These are phyloP conservation scores for Penicillium turbatum DNA, from an alignment of 495 filamentous ascomycete species.

Conservation along the genomic window DNA sequence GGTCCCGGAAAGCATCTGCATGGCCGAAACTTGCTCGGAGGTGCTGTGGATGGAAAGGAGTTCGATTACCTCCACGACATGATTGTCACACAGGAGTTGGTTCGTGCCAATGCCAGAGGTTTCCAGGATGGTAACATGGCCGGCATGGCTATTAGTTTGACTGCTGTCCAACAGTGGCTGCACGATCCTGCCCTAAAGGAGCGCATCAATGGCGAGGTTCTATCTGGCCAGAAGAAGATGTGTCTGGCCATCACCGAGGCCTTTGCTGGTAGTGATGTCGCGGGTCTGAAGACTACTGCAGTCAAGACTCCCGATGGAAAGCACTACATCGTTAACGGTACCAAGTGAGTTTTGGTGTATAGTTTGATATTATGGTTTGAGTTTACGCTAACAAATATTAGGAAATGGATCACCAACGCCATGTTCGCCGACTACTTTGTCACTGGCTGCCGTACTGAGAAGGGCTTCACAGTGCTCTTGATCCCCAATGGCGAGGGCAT, in stretches of 20 bases:
- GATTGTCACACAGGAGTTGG: conserved; percentile 69
- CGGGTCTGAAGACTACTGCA: conserved; percentile 75
- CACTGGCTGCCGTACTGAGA: conserved; percentile 73
- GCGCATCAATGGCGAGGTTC: conserved; percentile 63
- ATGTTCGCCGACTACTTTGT: conserved; percentile 83
- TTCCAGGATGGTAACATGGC: conserved; percentile 61
- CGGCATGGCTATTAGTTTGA: conserved; percentile 80
- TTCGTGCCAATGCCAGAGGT: conserved; percentile 64
- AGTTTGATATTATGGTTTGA: neutral
- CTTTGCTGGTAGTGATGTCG: conserved; percentile 85
- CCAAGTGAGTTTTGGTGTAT: conserved; percentile 48
- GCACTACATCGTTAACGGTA: conserved; percentile 82
- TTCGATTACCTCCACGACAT: conserved; percentile 88
- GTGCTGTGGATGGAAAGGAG: conserved; percentile 69
- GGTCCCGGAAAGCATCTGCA: conserved; percentile 82
- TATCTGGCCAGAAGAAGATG: conserved; percentile 82
- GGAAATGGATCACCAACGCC: conserved; percentile 92
- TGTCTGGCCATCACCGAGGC: conserved; percentile 85
- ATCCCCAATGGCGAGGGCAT: conserved; percentile 65
- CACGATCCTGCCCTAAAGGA: conserved; percentile 62
- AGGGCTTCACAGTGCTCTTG: conserved; percentile 75
- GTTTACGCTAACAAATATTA: conserved; percentile 4
- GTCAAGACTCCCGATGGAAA: conserved; percentile 77
- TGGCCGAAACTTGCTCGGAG: conserved; percentile 61
- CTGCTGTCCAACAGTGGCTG: conserved; percentile 76